Conservation (phyloP, 2,329 filamentous ascomycete species). For the Amauroascus niger region DNA sequence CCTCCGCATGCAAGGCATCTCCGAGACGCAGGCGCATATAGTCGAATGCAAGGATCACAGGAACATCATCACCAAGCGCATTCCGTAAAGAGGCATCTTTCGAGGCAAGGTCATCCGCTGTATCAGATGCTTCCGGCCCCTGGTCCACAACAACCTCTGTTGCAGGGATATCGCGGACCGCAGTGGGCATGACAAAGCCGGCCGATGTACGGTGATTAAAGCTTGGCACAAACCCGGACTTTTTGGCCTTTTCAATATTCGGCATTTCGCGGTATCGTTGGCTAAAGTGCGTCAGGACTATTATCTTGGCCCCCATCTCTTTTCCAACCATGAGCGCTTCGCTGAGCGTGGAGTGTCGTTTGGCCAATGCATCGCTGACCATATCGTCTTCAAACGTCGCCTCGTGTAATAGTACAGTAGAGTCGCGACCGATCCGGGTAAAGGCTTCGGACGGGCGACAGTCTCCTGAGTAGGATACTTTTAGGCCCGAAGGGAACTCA, state of each 20-base stretch:
- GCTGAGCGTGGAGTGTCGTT: constrained; percentile 80
- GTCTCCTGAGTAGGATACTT: constrained; percentile 87
- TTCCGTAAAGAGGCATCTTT: background rate
- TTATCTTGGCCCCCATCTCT: constrained; percentile 67
- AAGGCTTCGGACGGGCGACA: constrained; percentile 70
- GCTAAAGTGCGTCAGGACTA: constrained; percentile 87
- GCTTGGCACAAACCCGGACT: constrained; percentile 4
- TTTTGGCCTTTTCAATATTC: constrained; percentile 9
- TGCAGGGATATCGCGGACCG: constrained; percentile 16
- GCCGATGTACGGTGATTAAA: background rate
- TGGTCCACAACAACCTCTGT: constrained; percentile 7
- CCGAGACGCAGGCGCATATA: constrained; percentile 54
- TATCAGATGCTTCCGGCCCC: background rate
- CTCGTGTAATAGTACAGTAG: constrained; percentile 85
- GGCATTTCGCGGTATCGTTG: constrained; percentile 73
- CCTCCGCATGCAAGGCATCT: constrained; percentile 49
- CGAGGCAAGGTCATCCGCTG: background rate
- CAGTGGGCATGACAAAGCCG: constrained; percentile 2
- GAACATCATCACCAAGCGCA: constrained; percentile 35
- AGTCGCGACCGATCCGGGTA: constrained; percentile 57
- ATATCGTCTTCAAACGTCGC: constrained; percentile 91
- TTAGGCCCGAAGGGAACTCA: constrained; percentile 69
- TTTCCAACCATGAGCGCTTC: constrained; percentile 73
- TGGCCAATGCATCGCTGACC: constrained; percentile 63
- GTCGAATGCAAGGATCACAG: constrained; percentile 52